Conservation (phyloP, 306 rosid genomes). For the Ziziphus jujuba region DNA sequence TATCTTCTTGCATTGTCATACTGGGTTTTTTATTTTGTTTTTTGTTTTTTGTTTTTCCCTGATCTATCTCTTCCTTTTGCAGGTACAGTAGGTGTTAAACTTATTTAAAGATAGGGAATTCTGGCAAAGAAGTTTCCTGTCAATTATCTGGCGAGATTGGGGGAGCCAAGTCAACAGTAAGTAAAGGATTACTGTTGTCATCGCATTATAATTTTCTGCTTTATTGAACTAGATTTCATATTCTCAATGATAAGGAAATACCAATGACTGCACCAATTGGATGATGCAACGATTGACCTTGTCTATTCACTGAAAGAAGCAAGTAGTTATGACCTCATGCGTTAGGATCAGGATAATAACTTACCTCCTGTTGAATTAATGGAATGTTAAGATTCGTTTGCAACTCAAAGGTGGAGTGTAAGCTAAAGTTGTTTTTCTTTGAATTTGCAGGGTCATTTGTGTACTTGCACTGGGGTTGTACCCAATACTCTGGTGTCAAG, state of each 20-base stretch:
- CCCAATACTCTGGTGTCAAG: conserved; percentile 22
- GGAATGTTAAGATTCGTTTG: background rate
- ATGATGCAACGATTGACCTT: background rate
- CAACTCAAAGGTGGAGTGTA: background rate
- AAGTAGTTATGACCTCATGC: background rate
- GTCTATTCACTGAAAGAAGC: background rate
- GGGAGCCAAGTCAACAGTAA: conserved; percentile 13
- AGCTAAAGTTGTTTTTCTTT: background rate
- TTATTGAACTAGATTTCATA: background rate
- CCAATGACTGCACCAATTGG: no score
- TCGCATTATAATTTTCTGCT: background rate
- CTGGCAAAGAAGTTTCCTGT: background rate
- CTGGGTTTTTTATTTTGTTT: no score
- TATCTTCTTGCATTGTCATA: background rate
- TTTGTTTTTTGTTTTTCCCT: no score
- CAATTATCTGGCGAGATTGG: background rate
- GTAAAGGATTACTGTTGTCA: background rate
- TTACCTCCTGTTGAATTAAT: background rate
- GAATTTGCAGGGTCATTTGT: conserved; percentile 17
- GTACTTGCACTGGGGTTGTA: conserved; percentile 26
- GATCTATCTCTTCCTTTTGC: conserved; percentile 9
- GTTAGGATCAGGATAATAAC: background rate
- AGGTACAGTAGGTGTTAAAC: conserved; percentile 1
- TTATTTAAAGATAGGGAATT: background rate
- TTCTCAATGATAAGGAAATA: no score